phyloP scores from a whole-genome alignment of 2,329 filamentous ascomycete species.

The Taxawa tesnikishii region DNA sequence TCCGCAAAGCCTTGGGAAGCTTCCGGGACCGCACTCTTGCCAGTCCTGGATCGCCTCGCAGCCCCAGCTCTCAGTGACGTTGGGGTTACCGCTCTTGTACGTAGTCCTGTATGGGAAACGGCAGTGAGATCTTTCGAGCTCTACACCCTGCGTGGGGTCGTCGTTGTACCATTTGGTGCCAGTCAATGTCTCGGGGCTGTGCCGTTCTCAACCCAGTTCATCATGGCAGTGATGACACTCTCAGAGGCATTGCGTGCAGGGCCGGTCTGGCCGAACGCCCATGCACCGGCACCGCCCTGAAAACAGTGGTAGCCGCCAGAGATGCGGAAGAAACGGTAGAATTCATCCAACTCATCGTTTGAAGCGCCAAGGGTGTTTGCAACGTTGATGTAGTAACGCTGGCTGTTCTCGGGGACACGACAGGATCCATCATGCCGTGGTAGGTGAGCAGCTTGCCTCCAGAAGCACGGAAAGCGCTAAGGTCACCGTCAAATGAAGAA shows the following conservation, averaged over 20 bases:
- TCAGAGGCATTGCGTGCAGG: constrained; percentile 25
- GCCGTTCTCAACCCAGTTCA: constrained; percentile 37
- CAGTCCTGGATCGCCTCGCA: constrained; percentile 8
- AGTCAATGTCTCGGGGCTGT: constrained; percentile 20
- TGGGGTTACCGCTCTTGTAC: constrained; percentile 13
- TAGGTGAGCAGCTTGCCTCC: constrained; percentile 34
- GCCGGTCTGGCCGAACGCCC: constrained; percentile 20
- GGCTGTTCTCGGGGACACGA: constrained; percentile 33
- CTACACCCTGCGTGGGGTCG: constrained; percentile 21
- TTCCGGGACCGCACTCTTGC: constrained; percentile 1
- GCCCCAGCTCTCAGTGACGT: constrained; percentile 15
- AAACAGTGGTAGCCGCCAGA: constrained; percentile 42
- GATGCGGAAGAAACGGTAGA: constrained; percentile 39
- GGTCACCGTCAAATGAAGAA: constrained; percentile 21
- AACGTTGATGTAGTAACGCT: constrained; percentile 37
- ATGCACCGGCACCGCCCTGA: constrained; percentile 26
- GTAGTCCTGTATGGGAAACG: constrained; percentile 8
- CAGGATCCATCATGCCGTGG: constrained; percentile 28
- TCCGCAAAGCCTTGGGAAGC: constrained; percentile 3
- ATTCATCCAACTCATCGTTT: constrained; percentile 22
- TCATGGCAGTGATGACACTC: constrained; percentile 26
- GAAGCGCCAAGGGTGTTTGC: constrained; percentile 19
- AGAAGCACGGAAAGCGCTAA: constrained; percentile 23
- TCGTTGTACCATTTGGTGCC: constrained; percentile 29
- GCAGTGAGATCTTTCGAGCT: constrained; percentile 32